Base-by-base conservation (phyloP, 352 stramenopile species). In the Pythium pectinolyticum region DNA sequence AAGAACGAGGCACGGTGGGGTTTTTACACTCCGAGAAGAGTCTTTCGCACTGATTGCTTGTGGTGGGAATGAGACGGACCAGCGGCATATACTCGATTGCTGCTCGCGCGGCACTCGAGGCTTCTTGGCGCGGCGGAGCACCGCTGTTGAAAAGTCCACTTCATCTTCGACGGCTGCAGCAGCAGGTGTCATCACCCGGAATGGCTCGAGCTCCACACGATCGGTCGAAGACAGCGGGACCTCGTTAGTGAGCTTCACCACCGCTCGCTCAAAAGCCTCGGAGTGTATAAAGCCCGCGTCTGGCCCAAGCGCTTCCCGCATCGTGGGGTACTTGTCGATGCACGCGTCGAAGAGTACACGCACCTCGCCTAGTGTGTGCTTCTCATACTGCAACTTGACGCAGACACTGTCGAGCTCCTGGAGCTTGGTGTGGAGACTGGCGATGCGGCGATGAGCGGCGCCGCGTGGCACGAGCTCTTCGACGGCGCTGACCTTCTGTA, bases 391-490 rank as follows among this genome's bases (percentile, higher is more conserved):
- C 1, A 66, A 37, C 25, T 57, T 69, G 6, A 56, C 51, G 45
- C 49, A 70, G 7, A 66, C 50, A 28, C 61, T 70, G 20, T 68
- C 24, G 9, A 70, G 55, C 52, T 70, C 59, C 19, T 54, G 28
- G 11, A 74, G 62, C 39, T 67, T 52, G 0, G 45, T 34, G 19
- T 52, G 47, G 3, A 71, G 48, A 1, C 34, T 3, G 2, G 47
- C 12, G 45, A 69, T 40, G n/a, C 66, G 60, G 9, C 55, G 19
- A 34, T 71, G 51, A 17, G 55, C 55, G 1, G 22, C 50, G 15
- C 56, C 59, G 22, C 56, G 60, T 12, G 59, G 63, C 9, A 72
- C 48, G 27, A 59, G 20, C 1, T 75, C 68, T 14, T 75, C 63
- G 2, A 67, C 61, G 4, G 61, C 60, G 3, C 39, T 27, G 11